Evolutionary conservation across 2,329 filamentous ascomycete species (phyloP).

Genomic region (Cladosporium sp.): DNA sequence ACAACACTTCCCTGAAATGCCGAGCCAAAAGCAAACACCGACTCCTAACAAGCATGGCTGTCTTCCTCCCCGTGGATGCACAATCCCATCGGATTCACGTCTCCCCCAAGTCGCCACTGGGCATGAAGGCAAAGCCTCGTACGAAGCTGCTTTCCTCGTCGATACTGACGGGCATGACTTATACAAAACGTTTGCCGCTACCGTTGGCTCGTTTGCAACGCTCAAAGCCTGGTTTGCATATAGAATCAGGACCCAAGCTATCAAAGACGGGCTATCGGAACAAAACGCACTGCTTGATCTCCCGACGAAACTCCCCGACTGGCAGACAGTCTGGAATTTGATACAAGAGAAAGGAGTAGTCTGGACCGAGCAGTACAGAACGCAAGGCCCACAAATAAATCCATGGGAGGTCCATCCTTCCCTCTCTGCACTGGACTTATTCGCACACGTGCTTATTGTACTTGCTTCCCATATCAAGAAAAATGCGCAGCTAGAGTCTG

Average conservation of each 20-base stretch:
- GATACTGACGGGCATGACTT: background rate
- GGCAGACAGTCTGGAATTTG: background rate
- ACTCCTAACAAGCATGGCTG: background rate
- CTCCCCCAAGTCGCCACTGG: background rate
- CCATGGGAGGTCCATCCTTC: background rate
- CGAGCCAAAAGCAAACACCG: too few relatives aligned
- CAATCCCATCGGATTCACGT: background rate
- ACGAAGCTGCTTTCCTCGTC: background rate
- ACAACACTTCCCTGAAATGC: too few relatives aligned
- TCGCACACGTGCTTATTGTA: background rate
- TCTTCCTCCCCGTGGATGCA: background rate
- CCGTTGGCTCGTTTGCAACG: background rate
- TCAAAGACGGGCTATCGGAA: background rate
- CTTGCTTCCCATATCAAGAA: background rate
- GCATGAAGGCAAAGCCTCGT: background rate
- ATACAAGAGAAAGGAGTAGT: background rate
- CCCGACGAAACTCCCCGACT: background rate
- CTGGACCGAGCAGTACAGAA: too few relatives aligned
- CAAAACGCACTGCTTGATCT: background rate
- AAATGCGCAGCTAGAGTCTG: too few relatives aligned
- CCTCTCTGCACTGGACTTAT: background rate
- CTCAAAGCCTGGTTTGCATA: background rate
- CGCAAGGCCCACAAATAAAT: background rate
- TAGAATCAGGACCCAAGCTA: background rate
- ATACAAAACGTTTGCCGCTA: too few relatives aligned